Percentiles rank a stretch among this genome's conserved stretches.
These are phyloP conservation scores for Pseudevernia furfuracea DNA, from an alignment of 495 filamentous ascomycete species.

Conservation along the genomic window DNA sequence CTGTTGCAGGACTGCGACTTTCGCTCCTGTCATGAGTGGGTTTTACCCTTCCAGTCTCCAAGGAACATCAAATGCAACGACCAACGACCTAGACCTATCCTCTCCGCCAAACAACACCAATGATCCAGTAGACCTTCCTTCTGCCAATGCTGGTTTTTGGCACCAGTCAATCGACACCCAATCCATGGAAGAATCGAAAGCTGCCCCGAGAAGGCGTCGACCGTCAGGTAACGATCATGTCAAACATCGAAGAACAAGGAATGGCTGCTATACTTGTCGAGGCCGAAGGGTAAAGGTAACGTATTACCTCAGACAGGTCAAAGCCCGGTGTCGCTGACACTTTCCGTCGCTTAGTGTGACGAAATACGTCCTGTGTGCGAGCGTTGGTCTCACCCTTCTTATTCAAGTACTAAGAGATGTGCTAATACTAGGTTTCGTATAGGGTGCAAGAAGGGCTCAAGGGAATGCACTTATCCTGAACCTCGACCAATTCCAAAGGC, in stretches of 20 bases:
- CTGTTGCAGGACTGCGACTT: neutral
- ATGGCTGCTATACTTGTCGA: constrained; percentile 91
- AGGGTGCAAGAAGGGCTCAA: constrained; percentile 79
- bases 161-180: neutral
- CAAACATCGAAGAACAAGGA: constrained; percentile 88
- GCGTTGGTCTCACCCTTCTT: constrained; percentile 43
- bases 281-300: constrained; percentile 79
- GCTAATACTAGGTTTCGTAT: constrained; percentile 23
- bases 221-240: constrained; percentile 63
- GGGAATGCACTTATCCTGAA: constrained; percentile 78
- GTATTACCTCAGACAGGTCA: constrained; percentile 1
- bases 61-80: neutral
- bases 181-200: constrained; percentile 4
- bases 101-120: neutral
- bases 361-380: constrained; percentile 83
- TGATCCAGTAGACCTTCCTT: neutral
- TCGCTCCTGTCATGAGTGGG: constrained; percentile 10
- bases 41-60: constrained; percentile 4
- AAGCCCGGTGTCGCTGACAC: constrained; percentile 19
- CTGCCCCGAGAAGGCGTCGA: constrained; percentile 19
- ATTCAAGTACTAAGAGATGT: constrained; percentile 20
- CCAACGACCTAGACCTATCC: neutral
- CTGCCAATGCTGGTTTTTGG: constrained; percentile 11
- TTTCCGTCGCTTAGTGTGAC: constrained; percentile 54
- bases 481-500: constrained; percentile 43